Base-by-base conservation (phyloP, 768 basidiomycete species). In the Xanthoconium purpureum region DNA sequence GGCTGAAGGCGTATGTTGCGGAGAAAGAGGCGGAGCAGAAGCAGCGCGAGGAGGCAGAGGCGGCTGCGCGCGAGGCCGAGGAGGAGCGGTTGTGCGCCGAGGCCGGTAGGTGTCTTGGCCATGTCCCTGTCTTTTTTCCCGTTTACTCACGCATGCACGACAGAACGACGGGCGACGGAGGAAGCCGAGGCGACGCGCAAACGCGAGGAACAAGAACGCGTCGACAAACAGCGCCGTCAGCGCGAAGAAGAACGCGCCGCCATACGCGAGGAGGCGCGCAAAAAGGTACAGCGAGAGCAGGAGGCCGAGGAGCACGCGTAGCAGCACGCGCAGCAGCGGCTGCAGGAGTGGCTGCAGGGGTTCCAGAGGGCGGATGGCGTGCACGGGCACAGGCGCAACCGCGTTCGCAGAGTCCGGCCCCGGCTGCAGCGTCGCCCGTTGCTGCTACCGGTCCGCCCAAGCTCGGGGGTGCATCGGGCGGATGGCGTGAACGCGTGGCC, bases 201-300 rank as follows among this genome's bases (percentile, higher is more conserved):
- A 68, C 82, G 74, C 51, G 80, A 83, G 63, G 85, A 77, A 46
- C 87, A 91, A 63, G 91, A 84, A 61, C 81, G 78, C 37, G 61
- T 63, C 1, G 73, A 70, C 2, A 80, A 76, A 1, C 58, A 73
- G 29, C 87, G 88, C 47, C 82, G 79, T 54, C 66, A 78, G 45
- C 84, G 82, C 52, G 80, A 79, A 29, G 72, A 57, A 17, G 78
- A 83, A 52, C 80, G 80, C 29, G 79, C 78, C 15, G 82, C 79
- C 15, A 77, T 76, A 0, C 17, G 71, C 14, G 84, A 89, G 53
- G 71, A 79, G 29, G 84, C 83, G 1, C 82, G 80, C n/a, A 73
- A 78, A 48, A 87, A 83, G 59, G 73, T 72, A 13, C 80, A 84
- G 61, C 80, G 86, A 38, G 89, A 89, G 63, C 84, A 85, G n/a